Base-by-base conservation (phyloP, 495 filamentous ascomycete genomes). In the Penicillium riverlandense region DNA sequence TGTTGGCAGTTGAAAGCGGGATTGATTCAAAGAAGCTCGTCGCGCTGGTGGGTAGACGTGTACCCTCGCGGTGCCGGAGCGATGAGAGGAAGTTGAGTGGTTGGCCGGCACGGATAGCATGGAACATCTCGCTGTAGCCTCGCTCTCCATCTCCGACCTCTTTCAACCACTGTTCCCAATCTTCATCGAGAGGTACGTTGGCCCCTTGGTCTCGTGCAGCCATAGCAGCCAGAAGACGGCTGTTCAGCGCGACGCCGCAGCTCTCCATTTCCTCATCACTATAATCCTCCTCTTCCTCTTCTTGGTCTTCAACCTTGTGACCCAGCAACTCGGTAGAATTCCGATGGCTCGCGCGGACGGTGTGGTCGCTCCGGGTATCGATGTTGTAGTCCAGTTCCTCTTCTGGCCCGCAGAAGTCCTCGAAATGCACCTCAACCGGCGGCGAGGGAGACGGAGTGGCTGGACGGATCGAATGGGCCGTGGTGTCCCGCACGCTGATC, bases 161-260 rank as follows among this genome's bases (percentile, higher is more conserved):
- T 59, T 90, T 90, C 31, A 92, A 61, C 83, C 85, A 92, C 62
- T 88, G 85, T 61, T 92, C 87, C 81, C 81, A 91, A 46, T 85
- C 84, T 43, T 84, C 80, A 53, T 94, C 86, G 31, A 88, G 71
- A 14, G 79, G 77, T 30, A 82, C 76, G 62, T 78, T 49, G 60
- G 69, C 71, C 66, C 83, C 55, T 74, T 82, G 46, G 69, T 82
- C 66, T 69, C 83, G 54, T 64, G 82, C 67, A 56, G 70, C 84
- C 35, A 80, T 85, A 22, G 82, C 80, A 37, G 79, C 80, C 38
- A 83, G 64, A n/a, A 92, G 76, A 29, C 79, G 79, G 56, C 84
- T 72, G 50, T 90, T 89, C 36, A 90, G 69, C 34, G 79, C 75
- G 43, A 83, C 67, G 1, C 86, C 86, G 31, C 86, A 81, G 63